Evolutionary conservation across 495 filamentous ascomycete species (phyloP), one percentile per base, ranked within the genome.

Genomic region (Xylaria acuta): DNA sequence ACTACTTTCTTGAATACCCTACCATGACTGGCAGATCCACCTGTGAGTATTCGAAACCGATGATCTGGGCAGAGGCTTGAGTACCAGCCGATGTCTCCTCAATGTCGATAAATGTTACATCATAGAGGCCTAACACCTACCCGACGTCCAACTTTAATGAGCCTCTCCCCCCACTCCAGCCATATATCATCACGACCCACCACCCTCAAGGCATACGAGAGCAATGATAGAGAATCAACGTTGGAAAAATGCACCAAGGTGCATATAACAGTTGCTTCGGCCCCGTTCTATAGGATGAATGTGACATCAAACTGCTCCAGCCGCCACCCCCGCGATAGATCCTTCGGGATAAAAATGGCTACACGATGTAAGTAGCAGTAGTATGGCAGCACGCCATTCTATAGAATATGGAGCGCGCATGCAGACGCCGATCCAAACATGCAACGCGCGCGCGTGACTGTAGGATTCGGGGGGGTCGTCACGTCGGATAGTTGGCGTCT

Each of bases 311-410:
- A 38, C 38, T 30, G 3, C 38, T 64, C 60, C 34, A 12, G 3
- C 64, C 49, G 34, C 34, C 49, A 51, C 47, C 63, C n/a, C 41
- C 40, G 41, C 63, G 40, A 25, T 36, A 20, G 65, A 34, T 56
- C 47, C 47, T 38, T 14, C 32, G 36, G n/a, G 65, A 67, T 67
- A 67, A 53, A 67, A 67, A 67, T 54, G 49, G 65, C 65, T 41
- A 56, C 45, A 27, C 9, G 30, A 53, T 8, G 65, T 27, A 40
- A 45, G 41, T 45, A 45, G 41, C 41, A 45, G 41, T 49, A 22
- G 47, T 38, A 36, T 18, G 8, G 49, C 49, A 18, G 30, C 43
- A 12, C 11, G 22, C 43, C 64, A 66, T 67, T 56, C 47, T 49
- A 56, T 32, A 67, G 27, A 56, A 25, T 25, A 11, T 11, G n/a